Percentiles rank a stretch among this genome's conserved stretches.
Conservation (phyloP, 148 eudicot species). For the Chenopodium formosanum region DNA sequence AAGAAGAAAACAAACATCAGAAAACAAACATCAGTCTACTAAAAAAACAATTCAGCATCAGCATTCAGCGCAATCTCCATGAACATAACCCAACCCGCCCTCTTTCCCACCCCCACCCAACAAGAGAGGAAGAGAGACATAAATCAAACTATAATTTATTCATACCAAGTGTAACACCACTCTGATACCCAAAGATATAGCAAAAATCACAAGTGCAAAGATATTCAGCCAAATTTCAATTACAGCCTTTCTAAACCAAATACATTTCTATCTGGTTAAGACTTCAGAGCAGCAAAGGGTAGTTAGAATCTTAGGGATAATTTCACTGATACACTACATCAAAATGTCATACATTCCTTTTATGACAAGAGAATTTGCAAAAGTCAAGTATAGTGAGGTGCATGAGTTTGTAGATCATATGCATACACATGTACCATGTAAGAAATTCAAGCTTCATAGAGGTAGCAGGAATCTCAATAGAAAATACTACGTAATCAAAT, state of each 20-base stretch:
- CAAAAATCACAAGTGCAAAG: neutral
- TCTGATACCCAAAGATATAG: neutral
- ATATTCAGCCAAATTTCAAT: neutral
- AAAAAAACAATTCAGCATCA: neutral
- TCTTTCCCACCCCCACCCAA: neutral
- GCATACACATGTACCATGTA: too few species aligned
- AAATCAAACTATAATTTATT: neutral
- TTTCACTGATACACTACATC: neutral
- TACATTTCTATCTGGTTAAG: neutral
- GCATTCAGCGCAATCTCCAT: neutral
- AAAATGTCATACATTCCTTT: neutral
- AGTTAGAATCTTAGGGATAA: neutral
- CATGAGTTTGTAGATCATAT: neutral
- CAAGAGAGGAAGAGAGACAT: too few species aligned
- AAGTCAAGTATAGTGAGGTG: neutral
- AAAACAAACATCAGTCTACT: too few species aligned
- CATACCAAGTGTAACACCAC: constrained; percentile 1
- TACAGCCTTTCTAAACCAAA: constrained; percentile 1
- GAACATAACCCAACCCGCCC: neutral
- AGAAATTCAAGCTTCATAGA: neutral
- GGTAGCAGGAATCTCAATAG: neutral
- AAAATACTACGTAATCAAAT: too few species aligned
- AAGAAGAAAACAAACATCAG: neutral
- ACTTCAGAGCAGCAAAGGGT: neutral
- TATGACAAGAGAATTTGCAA: neutral